Conservation (phyloP, 192 early-diverging fungal genomes). For the Mortierella antarctica region DNA sequence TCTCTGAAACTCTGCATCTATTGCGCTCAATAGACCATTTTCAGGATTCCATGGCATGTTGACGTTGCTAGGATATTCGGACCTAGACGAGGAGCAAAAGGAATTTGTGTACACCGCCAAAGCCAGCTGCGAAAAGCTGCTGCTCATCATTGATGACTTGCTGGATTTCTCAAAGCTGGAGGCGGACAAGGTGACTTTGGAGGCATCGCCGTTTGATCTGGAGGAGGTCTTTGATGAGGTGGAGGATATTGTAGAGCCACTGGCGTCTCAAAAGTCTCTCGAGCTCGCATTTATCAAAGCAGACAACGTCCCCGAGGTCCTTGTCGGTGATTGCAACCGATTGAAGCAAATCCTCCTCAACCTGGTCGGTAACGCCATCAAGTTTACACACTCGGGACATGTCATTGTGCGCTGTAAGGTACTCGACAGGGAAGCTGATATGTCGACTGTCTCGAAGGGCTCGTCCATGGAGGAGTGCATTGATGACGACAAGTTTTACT, state of each 20-base stretch:
- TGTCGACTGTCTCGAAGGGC: not conserved
- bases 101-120: slow-evolving; percentile 63
- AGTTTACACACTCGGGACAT: slow-evolving; percentile 72
- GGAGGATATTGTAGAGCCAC: slow-evolving; percentile 63
- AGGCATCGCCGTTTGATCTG: slow-evolving; percentile 61
- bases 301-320: slow-evolving; percentile 61
- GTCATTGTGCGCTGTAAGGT: slow-evolving; percentile 62
- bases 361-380: slow-evolving; percentile 73
- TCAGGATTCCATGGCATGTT: slow-evolving; percentile 68
- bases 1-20: not conserved
- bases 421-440: slow-evolving; percentile 36
- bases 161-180: slow-evolving; percentile 69
- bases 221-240: slow-evolving; percentile 69
- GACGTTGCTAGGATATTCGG: slow-evolving; percentile 59
- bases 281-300: slow-evolving; percentile 64
- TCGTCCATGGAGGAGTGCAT: slow-evolving; percentile 15
- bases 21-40: slow-evolving; percentile 41
- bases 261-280: slow-evolving; percentile 64
- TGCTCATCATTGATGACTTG: slow-evolving; percentile 59
- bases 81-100: slow-evolving; percentile 58
- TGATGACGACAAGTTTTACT: slow-evolving; percentile 46
- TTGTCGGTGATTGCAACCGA: slow-evolving; percentile 66
- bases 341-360: slow-evolving; percentile 71
- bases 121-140: slow-evolving; percentile 59
- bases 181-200: slow-evolving; percentile 64